These are phyloP conservation scores for Zoysia pacifica DNA, from an alignment of 176 grass and related monocot species.

Conservation along the genomic window DNA sequence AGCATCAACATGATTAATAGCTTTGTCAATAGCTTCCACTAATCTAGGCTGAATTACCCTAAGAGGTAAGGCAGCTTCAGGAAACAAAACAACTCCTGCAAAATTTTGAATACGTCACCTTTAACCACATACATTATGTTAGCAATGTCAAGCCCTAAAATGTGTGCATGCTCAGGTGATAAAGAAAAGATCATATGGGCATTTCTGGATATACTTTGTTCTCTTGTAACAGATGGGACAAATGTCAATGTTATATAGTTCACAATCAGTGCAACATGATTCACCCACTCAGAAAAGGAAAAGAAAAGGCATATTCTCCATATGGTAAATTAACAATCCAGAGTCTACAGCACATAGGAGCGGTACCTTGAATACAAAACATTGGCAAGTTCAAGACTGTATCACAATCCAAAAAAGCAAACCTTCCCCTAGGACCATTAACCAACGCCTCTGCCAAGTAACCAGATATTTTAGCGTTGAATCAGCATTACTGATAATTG, in stretches of 20 bases:
- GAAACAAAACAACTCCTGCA: conserved; percentile 90
- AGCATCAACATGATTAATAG: conserved; percentile 68
- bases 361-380: conserved; percentile 78
- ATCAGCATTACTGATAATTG: conserved; percentile 8
- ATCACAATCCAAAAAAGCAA: conserved; percentile 62
- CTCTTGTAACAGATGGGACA: conserved; percentile 20
- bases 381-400: conserved; percentile 70
- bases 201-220: conserved; percentile 17
- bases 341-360: conserved; percentile 15
- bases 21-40: conserved; percentile 73
- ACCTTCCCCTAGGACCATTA: conserved; percentile 56
- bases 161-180: conserved; percentile 2
- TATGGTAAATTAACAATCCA: conserved; percentile 22
- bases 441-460: conserved; percentile 68
- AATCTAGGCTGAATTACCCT: conserved; percentile 70
- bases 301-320: conserved; percentile 13
- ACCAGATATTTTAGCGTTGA: conserved; percentile 23
- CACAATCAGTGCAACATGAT: conserved; percentile 14
- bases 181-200: conserved; percentile 19
- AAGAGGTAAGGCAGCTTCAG: conserved; percentile 74
- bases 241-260: conserved; percentile 11
- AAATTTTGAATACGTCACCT: conserved; percentile 40
- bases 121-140: conserved; percentile 3
- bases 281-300: not conserved
- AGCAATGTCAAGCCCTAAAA: conserved; percentile 1